Conservation (phyloP, 768 basidiomycete genomes). For the Pulveroboletus sp. region DNA sequence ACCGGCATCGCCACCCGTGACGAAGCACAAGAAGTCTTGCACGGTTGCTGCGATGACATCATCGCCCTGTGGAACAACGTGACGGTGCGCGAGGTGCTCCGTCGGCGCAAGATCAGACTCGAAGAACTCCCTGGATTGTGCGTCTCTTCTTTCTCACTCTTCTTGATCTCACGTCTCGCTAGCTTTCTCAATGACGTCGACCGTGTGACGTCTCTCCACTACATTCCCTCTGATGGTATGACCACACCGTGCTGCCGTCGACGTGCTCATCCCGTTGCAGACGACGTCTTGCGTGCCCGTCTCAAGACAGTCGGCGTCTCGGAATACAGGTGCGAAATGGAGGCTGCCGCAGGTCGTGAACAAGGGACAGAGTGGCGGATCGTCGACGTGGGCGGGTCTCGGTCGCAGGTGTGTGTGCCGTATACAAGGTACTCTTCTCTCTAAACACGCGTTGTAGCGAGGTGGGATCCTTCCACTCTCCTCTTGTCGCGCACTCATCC, state of each 20-base stretch:
- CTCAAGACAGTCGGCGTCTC: constrained; percentile 71
- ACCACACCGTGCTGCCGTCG: not conserved
- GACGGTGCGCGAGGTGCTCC: constrained; percentile 41
- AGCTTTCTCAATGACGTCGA: constrained; percentile 53
- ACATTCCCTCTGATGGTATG: constrained; percentile 47
- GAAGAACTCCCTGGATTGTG: constrained; percentile 55
- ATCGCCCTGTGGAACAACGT: constrained; percentile 44
- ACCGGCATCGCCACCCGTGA: constrained; percentile 29
- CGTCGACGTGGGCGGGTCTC: constrained; percentile 52
- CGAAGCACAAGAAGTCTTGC: constrained; percentile 41
- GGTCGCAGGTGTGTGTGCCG: constrained; percentile 42
- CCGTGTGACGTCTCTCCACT: constrained; percentile 43
- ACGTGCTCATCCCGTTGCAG: constrained; percentile 26
- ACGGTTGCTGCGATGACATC: constrained; percentile 42
- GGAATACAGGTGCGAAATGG: constrained; percentile 84
- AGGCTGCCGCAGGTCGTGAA: constrained; percentile 48
- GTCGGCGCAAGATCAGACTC: constrained; percentile 42
- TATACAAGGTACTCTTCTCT: not conserved
- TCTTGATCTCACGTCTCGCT: not conserved
- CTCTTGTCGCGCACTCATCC: constrained; percentile 9
- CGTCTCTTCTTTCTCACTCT: constrained; percentile 8
- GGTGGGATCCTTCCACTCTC: constrained; percentile 23
- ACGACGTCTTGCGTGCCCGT: constrained; percentile 51
- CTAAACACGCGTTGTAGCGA: constrained; percentile 27
- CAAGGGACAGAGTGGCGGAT: constrained; percentile 55